Percentiles rank a stretch among this genome's conserved stretches.
Evolutionary conservation across 176 grass and related monocot species (phyloP).

Genomic region (Eremochloa ophiuroides): DNA sequence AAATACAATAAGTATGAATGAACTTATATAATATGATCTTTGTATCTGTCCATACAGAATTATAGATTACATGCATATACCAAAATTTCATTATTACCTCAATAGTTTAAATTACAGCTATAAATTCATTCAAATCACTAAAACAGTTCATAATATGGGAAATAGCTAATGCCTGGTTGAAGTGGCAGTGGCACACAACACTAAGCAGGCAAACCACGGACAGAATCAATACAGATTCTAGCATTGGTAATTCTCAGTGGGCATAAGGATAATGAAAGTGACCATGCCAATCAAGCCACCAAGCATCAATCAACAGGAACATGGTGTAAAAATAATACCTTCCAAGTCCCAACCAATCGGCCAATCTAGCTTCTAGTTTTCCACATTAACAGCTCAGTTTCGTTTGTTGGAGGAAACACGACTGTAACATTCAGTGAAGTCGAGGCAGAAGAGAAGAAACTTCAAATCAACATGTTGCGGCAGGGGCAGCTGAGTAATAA

Average conservation of each 20-base stretch:
- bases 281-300: conserved; percentile 23
- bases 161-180: conserved; percentile 24
- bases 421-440: conserved; percentile 95
- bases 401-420: conserved; percentile 51
- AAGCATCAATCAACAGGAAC: conserved; percentile 27
- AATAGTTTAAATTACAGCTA: too few species aligned
- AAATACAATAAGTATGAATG: too few species aligned
- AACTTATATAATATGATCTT: too few species aligned
- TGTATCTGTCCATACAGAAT: too few species aligned
- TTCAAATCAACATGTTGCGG: conserved; percentile 96
- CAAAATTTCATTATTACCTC: too few species aligned
- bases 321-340: conserved; percentile 34
- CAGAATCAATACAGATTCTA: conserved; percentile 1
- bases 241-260: background rate
- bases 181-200: conserved; percentile 3
- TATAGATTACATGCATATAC: too few species aligned
- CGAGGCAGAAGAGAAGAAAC: conserved; percentile 87
- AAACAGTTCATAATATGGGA: too few species aligned
- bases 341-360: conserved; percentile 6
- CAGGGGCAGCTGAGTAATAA: conserved; percentile 83
- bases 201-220: conserved; percentile 5
- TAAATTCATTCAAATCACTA: too few species aligned
- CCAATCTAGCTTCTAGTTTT: conserved; percentile 33
- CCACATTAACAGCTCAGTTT: conserved; percentile 19
- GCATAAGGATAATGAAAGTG: background rate